These are phyloP conservation scores for Lasiodiplodia sp. DNA, from an alignment of 2,329 filamentous ascomycete genomes.

Conservation along the genomic window DNA sequence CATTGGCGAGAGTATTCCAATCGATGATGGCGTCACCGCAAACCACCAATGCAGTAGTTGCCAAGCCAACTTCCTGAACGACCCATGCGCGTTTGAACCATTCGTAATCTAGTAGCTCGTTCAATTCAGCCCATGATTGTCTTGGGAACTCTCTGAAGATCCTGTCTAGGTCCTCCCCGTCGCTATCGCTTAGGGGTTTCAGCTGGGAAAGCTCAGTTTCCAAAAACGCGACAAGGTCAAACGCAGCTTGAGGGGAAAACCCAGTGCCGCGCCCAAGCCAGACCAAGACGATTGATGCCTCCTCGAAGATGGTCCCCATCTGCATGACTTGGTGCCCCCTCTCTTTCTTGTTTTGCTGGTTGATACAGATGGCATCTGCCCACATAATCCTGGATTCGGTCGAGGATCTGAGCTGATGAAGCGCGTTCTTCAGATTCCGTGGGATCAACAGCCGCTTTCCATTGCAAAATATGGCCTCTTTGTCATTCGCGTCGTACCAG, in stretches of 20 bases:
- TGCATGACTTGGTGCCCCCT: slow-evolving; percentile 3
- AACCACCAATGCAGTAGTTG: no score
- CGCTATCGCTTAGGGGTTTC: fast-evolving
- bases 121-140: no score
- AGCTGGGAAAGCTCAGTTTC: no score
- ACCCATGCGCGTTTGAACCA: not conserved
- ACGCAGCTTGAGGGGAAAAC: no score
- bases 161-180: no score
- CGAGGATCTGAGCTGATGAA: not conserved
- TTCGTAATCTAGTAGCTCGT: no score
- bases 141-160: no score
- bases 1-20: no score
- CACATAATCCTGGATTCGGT: not conserved
- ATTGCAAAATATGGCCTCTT: not conserved
- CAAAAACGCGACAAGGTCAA: no score
- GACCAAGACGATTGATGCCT: not conserved
- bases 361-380: not conserved
- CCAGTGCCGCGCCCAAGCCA: no score
- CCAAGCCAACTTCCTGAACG: not conserved
- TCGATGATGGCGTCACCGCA: no score
- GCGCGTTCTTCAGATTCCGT: not conserved
- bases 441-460: not conserved
- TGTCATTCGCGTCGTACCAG: not conserved
- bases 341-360: not conserved
- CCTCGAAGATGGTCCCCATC: not conserved